Conservation (phyloP, 2,329 filamentous ascomycete species). For the Lizonia empirigonia region DNA sequence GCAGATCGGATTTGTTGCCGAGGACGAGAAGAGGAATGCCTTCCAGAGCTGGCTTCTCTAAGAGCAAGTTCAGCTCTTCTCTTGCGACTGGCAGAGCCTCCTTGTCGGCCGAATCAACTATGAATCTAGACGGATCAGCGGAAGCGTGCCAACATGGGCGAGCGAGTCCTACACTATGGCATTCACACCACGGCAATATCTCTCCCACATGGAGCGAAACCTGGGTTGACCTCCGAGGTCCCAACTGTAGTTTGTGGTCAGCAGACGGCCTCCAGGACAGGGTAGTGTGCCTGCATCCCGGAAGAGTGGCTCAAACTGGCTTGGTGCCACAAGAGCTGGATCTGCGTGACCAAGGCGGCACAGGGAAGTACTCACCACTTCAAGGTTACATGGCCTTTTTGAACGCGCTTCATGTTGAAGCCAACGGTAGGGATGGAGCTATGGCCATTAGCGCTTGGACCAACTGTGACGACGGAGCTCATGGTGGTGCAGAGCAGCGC, state of each 20-base stretch:
- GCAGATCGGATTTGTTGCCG: conserved; percentile 95
- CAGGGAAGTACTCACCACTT: conserved; percentile 71
- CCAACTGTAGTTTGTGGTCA: conserved; percentile 66
- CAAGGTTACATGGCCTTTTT: conserved; percentile 96
- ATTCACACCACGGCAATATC: conserved; percentile 96
- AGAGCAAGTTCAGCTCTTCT: conserved; percentile 88
- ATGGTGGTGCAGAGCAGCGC: conserved; percentile 39
- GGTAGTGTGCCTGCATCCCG: conserved; percentile 39
- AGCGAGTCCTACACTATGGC: conserved; percentile 75
- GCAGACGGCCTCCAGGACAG: conserved; percentile 37
- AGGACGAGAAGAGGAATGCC: conserved; percentile 93
- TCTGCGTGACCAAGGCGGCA: conserved; percentile 42
- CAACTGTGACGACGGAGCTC: conserved; percentile 29
- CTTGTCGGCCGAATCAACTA: conserved; percentile 92
- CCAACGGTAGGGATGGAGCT: conserved; percentile 98
- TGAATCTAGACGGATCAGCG: conserved; percentile 66
- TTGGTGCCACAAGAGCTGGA: conserved; percentile 46
- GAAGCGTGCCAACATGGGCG: conserved; percentile 19
- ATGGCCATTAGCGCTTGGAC: conserved; percentile 51
- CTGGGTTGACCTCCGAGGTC: conserved; percentile 95
- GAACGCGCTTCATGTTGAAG: conserved; percentile 98
- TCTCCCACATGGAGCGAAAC: conserved; percentile 99
- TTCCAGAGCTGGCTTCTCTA: conserved; percentile 81
- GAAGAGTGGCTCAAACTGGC: conserved; percentile 38
- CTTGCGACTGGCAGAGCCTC: conserved; percentile 80